Base-by-base conservation (phyloP, 2,329 filamentous ascomycete genomes). In the Pestalotiopsis sp. region DNA sequence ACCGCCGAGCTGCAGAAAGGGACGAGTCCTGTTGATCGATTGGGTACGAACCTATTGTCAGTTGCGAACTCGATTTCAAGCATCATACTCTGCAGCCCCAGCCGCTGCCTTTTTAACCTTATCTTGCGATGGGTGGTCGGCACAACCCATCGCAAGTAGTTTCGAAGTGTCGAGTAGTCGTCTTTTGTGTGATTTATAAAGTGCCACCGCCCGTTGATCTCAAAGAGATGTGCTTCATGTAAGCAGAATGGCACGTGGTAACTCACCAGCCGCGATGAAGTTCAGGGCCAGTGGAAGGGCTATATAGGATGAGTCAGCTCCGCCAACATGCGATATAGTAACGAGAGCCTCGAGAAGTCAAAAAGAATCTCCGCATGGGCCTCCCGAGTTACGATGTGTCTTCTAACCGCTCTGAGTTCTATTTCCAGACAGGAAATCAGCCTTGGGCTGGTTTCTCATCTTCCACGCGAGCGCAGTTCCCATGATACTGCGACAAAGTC, bases 241-340 rank as follows among this genome's bases (percentile, higher is more conserved):
- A 70, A 72, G 73, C 73, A 72, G 74, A 72, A 74, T 68, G 71
- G 68, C 72, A 70, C 77, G 78, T 79, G 79, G 80, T 81, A 82
- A 95, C 93, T 95, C 90, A 96, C 93, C 92, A 85, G 93, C 93
- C 80, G 93, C 93, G 84, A 96, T 93, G 85, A 96, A 96, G 84
- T 96, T 96, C 78, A 96, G 86, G 80, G 93, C 92, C 81, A 96
- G 84, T 75, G 93, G 93, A 73, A 94, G 83, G 73, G 92, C 93
- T 96, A 76, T 25, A 70, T 25, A 70, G 74, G 71, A 66, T 12
- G 65, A 70, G 77, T 83, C 73, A 83, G 80, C 73, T 27, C 31
- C n/a, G 36, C 45, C 17, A n/a, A n/a, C 17, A n/a, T 52, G 7
- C 20, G 45, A 52, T 52, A 52, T 20, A n/a, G 17, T 52, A 52